Base-by-base conservation (phyloP, 768 basidiomycete genomes). In the Suillus brevipes region DNA sequence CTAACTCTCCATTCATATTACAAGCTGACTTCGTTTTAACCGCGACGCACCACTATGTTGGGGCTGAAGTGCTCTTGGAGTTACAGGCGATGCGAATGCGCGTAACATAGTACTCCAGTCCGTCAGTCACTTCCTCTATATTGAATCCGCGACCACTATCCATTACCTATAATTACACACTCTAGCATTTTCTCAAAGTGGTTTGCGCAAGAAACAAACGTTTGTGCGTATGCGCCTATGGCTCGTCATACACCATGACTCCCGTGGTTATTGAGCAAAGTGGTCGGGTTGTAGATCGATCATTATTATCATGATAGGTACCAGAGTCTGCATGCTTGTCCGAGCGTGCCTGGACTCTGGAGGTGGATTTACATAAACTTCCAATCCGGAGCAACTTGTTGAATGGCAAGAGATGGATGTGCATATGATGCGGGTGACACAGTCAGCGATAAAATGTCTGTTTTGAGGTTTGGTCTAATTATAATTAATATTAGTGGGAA, bases 1-100 rank as follows among this genome's bases (percentile, higher is more conserved):
- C 64, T 77, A 62, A 20, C n/a, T 13, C 4, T 28, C 16, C 18
- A 31, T 53, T 53, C 28, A 20, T 9, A 10, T 31, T 18, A 53
- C 16, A 18, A 28, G 16, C 16, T 8, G 8, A 9, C 25, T 28
- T 52, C 3, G 16, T 52, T 52, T 8, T 52, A 52, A n/a, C 47
- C 13, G 47, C 12, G n/a, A 47, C 47, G n/a, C 23, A 49, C 47
- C 23, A 1, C 47, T 49, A 13, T 40, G 43, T 45, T 45, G 8
- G 9, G 43, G 43, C 9, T 43, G 20, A 43, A 20, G 43, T 47
- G n/a, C 45, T 47, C 0, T 47, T 23, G 12, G n/a, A 49, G 12
- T 23, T 20, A 43, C 43, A 23, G 45, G n/a, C 20, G 23, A 49
- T n/a, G n/a, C 9, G 45, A 45, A 45, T 45, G n/a, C 20, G 45